phyloP scores from a whole-genome alignment of 2,329 filamentous ascomycete species.

The Ampelomyces quisqualis region DNA sequence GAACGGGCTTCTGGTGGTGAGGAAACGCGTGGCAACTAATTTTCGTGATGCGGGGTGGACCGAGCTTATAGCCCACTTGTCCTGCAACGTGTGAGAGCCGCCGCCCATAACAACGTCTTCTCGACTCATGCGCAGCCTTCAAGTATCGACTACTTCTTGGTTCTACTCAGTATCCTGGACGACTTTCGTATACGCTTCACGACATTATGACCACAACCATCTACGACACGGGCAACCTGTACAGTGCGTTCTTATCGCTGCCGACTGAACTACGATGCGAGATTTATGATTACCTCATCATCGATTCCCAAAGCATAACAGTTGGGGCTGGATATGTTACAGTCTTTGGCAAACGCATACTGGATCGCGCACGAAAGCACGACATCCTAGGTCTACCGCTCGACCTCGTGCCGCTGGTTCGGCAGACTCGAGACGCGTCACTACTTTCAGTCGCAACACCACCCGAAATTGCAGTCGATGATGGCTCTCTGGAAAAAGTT shows the following conservation, averaged over 20 bases:
- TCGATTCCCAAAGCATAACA: constrained; percentile 41
- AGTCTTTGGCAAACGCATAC: constrained; percentile 31
- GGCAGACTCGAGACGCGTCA: constrained; percentile 32
- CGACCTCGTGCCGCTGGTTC: constrained; percentile 39
- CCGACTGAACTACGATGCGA: constrained; percentile 47
- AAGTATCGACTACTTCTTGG: constrained; percentile 1
- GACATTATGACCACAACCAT: constrained; percentile 3
- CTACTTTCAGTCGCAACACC: constrained; percentile 37
- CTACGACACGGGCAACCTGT: constrained; percentile 1
- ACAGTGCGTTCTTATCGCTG: constrained; percentile 26
- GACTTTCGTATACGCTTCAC: neutral
- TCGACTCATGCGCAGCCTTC: neutral
- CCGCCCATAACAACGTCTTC: neutral
- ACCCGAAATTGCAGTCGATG: constrained; percentile 21
- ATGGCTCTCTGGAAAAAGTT: constrained; percentile 7
- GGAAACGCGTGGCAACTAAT: too few species aligned
- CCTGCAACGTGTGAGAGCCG: neutral
- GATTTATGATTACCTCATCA: constrained; percentile 46
- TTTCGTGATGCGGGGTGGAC: too few species aligned
- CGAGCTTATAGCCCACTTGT: constrained; percentile 3
- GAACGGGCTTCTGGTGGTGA: too few species aligned
- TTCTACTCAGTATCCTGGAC: neutral
- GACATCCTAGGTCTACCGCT: constrained; percentile 43
- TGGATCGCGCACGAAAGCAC: constrained; percentile 23
- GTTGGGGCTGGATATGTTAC: constrained; percentile 42